phyloP scores from a whole-genome alignment of 2,329 filamentous ascomycete species.

The Fusarium sp. region DNA sequence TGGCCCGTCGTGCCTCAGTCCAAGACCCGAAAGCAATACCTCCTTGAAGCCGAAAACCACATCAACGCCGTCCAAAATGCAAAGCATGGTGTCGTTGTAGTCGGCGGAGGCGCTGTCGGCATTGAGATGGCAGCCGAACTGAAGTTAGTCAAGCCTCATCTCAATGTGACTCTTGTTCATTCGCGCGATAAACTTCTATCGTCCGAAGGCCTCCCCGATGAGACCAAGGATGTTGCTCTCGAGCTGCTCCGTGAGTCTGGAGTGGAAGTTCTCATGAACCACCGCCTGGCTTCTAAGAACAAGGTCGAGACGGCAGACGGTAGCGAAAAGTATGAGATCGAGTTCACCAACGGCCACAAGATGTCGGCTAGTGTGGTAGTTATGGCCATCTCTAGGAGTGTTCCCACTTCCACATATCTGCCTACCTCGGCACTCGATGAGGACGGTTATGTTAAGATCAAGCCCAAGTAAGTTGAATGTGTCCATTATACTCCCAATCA shows the following conservation, averaged over 20 bases:
- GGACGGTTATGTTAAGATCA: conserved; percentile 75
- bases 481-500: neutral
- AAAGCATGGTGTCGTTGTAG: conserved; percentile 72
- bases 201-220: conserved; percentile 76
- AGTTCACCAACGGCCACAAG: conserved; percentile 69
- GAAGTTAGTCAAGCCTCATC: conserved; percentile 73
- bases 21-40: conserved; percentile 70
- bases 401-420: conserved; percentile 73
- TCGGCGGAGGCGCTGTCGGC: conserved; percentile 83
- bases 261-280: conserved; percentile 73
- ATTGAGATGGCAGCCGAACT: conserved; percentile 86
- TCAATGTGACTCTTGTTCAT: conserved; percentile 79
- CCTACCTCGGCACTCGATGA: conserved; percentile 69
- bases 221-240: conserved; percentile 73
- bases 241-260: conserved; percentile 70
- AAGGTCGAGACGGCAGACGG: conserved; percentile 61
- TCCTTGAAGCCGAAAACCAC: conserved; percentile 71
- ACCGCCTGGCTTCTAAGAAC: conserved; percentile 65
- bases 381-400: conserved; percentile 74
- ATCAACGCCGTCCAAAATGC: conserved; percentile 66
- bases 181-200: conserved; percentile 78
- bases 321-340: conserved; percentile 60
- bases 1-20: conserved; percentile 81
- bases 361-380: conserved; percentile 74
- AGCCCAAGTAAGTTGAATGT: conserved; percentile 59